Conservation (phyloP, 1,284 basidiomycete genomes). For the Pisolithus thermaeus region DNA sequence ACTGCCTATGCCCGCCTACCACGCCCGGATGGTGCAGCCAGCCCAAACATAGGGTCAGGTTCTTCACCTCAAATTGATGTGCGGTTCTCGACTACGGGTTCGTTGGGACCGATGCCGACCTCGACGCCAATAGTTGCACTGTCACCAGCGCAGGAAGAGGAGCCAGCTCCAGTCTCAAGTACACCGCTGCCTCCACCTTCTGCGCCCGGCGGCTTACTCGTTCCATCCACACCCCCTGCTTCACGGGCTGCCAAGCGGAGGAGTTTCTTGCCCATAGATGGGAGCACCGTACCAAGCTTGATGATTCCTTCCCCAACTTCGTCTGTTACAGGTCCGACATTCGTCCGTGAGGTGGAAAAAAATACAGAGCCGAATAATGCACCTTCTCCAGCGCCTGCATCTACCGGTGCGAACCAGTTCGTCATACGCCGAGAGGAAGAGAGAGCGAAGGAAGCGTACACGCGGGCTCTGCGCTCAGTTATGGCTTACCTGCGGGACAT, state of each 20-base stretch:
- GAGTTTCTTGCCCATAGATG: conserved; percentile 81
- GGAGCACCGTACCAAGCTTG: conserved; percentile 45
- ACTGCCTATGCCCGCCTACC: conserved; percentile 16
- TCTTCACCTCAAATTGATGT: conserved; percentile 59
- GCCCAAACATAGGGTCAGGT: conserved; percentile 25
- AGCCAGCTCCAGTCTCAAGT: conserved; percentile 1
- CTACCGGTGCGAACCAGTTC: conserved; percentile 41
- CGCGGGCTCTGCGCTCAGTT: conserved; percentile 77
- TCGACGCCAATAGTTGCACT: conserved; percentile 23
- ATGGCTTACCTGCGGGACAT: conserved; percentile 95
- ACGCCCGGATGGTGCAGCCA: conserved; percentile 21
- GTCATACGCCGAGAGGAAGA: conserved; percentile 57
- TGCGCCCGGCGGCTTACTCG: conserved; percentile 40
- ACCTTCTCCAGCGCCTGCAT: conserved; percentile 41
- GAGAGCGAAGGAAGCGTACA: conserved; percentile 61
- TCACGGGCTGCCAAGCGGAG: conserved; percentile 62
- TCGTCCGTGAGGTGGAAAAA: conserved; percentile 39
- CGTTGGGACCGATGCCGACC: conserved; percentile 40
- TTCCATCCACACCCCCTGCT: conserved; percentile 35
- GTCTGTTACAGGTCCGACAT: conserved; percentile 51
- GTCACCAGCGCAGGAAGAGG: conserved; percentile 24
- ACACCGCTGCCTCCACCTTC: conserved; percentile 2
- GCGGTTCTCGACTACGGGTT: conserved; percentile 62
- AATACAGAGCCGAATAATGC: conserved; percentile 28
- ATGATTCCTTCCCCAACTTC: conserved; percentile 56